These are phyloP conservation scores for Stylosanthes scabra DNA, from an alignment of 331 rosid genomes.

Conservation along the genomic window DNA sequence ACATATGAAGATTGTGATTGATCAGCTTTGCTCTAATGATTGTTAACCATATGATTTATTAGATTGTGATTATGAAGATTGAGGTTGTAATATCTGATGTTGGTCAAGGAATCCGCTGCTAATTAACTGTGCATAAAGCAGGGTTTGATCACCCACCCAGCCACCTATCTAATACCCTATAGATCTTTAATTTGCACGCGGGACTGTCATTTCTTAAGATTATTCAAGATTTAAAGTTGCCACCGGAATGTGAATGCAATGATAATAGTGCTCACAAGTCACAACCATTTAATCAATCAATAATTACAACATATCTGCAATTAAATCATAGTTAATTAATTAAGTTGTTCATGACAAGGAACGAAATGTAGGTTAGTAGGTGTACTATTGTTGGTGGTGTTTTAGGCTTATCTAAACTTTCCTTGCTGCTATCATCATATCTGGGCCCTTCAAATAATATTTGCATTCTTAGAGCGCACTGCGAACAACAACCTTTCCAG, in stretches of 20 bases:
- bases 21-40: conserved; percentile 38
- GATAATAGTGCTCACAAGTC: conserved; percentile 25
- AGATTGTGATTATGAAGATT: conserved; percentile 38
- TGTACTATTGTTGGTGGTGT: conserved; percentile 35
- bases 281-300: not conserved
- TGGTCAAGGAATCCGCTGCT: conserved; percentile 54
- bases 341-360: conserved; percentile 21
- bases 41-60: conserved; percentile 16
- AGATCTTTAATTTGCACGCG: conserved; percentile 51
- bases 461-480: conserved; percentile 13
- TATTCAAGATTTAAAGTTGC: conserved; percentile 14
- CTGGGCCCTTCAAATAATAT: conserved; percentile 33
- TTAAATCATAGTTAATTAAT: conserved; percentile 15
- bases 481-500: not conserved
- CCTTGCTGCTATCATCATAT: conserved; percentile 34
- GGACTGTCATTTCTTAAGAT: conserved; percentile 40
- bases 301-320: not conserved
- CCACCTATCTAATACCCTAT: no score
- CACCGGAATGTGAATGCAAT: conserved; percentile 38
- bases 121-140: conserved; percentile 50
- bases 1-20: no score
- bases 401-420: conserved; percentile 40
- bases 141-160: conserved; percentile 47
- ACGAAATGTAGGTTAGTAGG: conserved; percentile 43
- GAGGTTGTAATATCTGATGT: conserved; percentile 41